Evolutionary conservation across 2,329 filamentous ascomycete genomes (phyloP), one percentile per base, ranked within the genome.

Genomic region (Thelonectria olida): DNA sequence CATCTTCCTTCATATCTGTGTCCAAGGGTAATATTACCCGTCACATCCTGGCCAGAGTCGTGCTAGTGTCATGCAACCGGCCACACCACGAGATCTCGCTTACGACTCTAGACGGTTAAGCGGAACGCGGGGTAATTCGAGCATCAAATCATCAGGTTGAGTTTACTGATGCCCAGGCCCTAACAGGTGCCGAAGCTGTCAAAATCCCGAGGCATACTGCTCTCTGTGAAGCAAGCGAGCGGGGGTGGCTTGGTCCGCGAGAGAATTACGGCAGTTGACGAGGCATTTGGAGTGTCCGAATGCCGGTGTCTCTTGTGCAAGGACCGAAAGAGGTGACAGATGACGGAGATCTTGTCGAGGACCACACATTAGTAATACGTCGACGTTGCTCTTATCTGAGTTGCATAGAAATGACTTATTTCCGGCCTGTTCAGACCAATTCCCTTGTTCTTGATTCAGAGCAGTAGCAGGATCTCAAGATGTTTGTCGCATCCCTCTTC

Each of bases 201-300:
- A 22, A 17, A 27, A 39, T 7, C 22, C 57, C 57, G 57, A 54
- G 57, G 57, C 36, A 48, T 44, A 44, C 20, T 23, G n/a, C 7
- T 10, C 7, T 19, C 38, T 17, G 34, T 20, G n/a, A 12, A 6
- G 7, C n/a, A 42, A 5, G n/a, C 13, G 10, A 19, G 68, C 59
- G 68, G 68, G 68, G 65, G 31, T 68, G 47, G 61, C 49, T 58
- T 48, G 19, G 4, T 27, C 9, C 15, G 34, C 17, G 22, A 2
- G 25, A 22, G 42, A 54, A 44, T 27, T 34, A 55, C 67, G 67
- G 65, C 67, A 69, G 17, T 61, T 67, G 55, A 34, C 45, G 54
- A 58, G 64, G 64, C 64, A 67, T 52, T 70, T 70, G 56, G n/a
- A 34, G 49, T 28, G 31, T 13, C 34, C 34, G 25, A 27, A 5